Evolutionary conservation across 2,329 filamentous ascomycete species (phyloP).

Genomic region (Neonectria sp.): DNA sequence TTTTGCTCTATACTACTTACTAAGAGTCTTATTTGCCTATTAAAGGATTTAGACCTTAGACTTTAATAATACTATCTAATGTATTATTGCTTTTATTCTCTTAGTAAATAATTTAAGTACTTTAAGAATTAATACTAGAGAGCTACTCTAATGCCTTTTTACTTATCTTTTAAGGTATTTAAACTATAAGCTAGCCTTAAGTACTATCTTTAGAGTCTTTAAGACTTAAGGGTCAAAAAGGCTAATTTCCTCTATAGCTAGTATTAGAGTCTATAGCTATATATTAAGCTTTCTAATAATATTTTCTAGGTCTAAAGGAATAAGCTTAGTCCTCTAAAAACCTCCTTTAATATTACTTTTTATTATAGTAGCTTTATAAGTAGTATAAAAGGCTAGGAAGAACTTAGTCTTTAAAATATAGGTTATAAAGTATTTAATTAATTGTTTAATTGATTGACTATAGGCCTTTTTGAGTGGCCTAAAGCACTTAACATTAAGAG

Average conservation of each 20-base stretch:
- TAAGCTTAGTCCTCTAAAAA: slow-evolving; percentile 51
- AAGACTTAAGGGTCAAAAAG: slow-evolving; percentile 2
- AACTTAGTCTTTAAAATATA: no score
- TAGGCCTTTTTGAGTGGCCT: slow-evolving; percentile 20
- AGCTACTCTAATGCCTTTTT: no score
- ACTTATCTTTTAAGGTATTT: no score
- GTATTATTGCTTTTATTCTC: slow-evolving; percentile 6
- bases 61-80: not conserved
- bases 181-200: no score
- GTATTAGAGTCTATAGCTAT: slow-evolving; percentile 30
- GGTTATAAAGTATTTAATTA: no score
- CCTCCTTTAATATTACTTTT: slow-evolving; percentile 47
- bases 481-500: slow-evolving; percentile 9
- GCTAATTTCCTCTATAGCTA: slow-evolving; percentile 16
- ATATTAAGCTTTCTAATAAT: slow-evolving; percentile 44
- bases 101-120: slow-evolving; percentile 10
- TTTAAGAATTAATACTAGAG: slow-evolving; percentile 2
- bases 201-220: slow-evolving; percentile 10
- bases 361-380: slow-evolving; percentile 17
- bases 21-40: no score
- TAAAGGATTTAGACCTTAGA: no score
- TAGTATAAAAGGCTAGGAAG: no score
- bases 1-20: slow-evolving; percentile 9
- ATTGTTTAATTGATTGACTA: slow-evolving; percentile 20
- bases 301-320: slow-evolving; percentile 49